Conservation (phyloP, 208 protist genomes). For the Trypanosoma lewisi region DNA sequence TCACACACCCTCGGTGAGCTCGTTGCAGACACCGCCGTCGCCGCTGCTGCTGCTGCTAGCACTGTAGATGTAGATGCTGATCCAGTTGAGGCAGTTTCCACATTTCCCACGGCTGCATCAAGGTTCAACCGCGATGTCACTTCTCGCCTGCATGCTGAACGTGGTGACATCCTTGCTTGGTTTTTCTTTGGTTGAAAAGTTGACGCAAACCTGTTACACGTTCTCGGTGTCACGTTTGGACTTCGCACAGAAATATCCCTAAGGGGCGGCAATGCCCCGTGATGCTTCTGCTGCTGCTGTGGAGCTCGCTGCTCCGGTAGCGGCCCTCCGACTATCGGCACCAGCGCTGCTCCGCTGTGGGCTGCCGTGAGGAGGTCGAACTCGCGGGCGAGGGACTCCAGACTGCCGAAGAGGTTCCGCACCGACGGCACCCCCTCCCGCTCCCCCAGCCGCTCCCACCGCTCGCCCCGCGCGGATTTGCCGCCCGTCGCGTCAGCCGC, state of each 20-base stretch:
- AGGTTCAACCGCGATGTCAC: no score
- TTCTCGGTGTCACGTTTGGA: not conserved
- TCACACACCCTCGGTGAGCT: not conserved
- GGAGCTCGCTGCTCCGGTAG: not conserved
- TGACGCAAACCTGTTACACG: not conserved
- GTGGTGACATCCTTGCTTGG: no score
- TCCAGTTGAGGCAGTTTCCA: no score
- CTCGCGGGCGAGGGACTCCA: slow-evolving; percentile 31
- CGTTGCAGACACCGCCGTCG: not conserved
- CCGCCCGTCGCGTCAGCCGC: not conserved
- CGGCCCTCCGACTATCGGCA: not conserved
- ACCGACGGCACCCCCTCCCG: slow-evolving; percentile 21
- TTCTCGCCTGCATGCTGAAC: no score
- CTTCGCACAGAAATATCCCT: not conserved
- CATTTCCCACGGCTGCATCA: no score
- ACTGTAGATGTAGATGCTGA: no score
- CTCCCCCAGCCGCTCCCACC: not conserved
- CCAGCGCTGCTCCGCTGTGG: not conserved
- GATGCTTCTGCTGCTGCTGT: not conserved
- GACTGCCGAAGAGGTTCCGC: slow-evolving; percentile 17
- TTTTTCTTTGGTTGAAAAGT: not conserved
- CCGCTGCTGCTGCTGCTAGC: no score
- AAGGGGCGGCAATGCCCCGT: not conserved
- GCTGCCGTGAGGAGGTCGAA: slow-evolving; percentile 4
- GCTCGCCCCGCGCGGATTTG: not conserved